Evolutionary conservation across 2,329 filamentous ascomycete genomes (phyloP), one percentile per base, ranked within the genome.

Genomic region (Curvularia lunata): DNA sequence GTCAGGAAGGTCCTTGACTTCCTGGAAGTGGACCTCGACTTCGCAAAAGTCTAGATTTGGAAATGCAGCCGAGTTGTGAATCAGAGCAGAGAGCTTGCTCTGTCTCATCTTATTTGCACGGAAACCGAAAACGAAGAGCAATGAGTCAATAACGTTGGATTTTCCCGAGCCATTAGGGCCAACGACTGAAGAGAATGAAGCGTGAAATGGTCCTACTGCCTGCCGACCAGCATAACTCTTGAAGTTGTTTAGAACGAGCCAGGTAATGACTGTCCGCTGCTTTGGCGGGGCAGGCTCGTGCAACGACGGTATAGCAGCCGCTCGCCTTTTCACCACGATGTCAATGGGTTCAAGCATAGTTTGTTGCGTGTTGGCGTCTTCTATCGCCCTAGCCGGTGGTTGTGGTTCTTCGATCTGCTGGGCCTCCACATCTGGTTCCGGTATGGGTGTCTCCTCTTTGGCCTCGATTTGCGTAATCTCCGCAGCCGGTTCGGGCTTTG

Each of bases 71-170:
- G 95, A 98, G 76, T 98, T 99, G 80, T 99, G 95, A 66, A 99
- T 99, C 48, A 99, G 82, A 4, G 95, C 95, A 1, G 95, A 99
- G 47, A 99, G 92, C 80, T 99, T 99, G 72, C 95, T 95, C 77
- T 99, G 95, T 71, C 95, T 86, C 95, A 99, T 99, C 80, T 99
- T 99, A 83, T 94, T 98, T 41, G 95, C 95, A 59, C 95, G 89
- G 81, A 99, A 99, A 52, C 96, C 95, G 74, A 99, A 99, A n/a
- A 99, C 95, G 72, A 99, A 99, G 0, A 99, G 86, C 27, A 99
- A 82, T 2, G 95, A 97, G 78, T 99, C 95, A 73, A 99, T 99
- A 62, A 99, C 96, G 70, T 99, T 99, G 21, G 95, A 98, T 77
- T 99, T 99, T 58, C 95, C 95, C 9, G 95, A 99, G 60, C 95